These are phyloP conservation scores for Teratosphaeria epicoccoides DNA, from an alignment of 2,329 filamentous ascomycete species.

Conservation along the genomic window DNA sequence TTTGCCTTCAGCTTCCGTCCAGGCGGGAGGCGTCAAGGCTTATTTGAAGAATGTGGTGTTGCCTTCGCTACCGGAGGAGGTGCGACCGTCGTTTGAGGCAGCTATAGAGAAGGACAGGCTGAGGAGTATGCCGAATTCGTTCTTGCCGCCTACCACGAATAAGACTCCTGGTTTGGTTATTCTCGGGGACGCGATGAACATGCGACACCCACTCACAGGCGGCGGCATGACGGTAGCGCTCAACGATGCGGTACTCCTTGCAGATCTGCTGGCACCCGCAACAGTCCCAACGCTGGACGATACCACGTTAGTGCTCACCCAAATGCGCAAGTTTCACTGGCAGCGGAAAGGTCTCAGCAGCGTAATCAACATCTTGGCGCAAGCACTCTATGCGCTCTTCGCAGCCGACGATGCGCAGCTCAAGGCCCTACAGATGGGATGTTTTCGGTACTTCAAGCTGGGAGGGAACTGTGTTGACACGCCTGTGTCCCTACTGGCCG, in stretches of 20 bases:
- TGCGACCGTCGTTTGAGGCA: conserved; percentile 62
- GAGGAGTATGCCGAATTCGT: conserved; percentile 92
- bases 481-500: conserved; percentile 71
- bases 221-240: conserved; percentile 98
- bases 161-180: conserved; percentile 63
- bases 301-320: conserved; percentile 51
- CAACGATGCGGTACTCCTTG: conserved; percentile 75
- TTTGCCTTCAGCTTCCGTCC: conserved; percentile 59
- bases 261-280: conserved; percentile 60
- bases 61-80: conserved; percentile 59
- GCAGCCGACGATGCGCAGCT: conserved; percentile 72
- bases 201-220: conserved; percentile 96
- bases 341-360: conserved; percentile 67
- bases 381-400: conserved; percentile 85
- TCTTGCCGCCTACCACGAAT: conserved; percentile 70
- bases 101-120: conserved; percentile 70
- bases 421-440: conserved; percentile 72
- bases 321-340: conserved; percentile 76
- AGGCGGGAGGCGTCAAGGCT: conserved; percentile 70
- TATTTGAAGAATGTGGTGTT: conserved; percentile 74
- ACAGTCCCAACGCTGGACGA: conserved; percentile 60
- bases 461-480: conserved; percentile 63
- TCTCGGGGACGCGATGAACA: conserved; percentile 92
- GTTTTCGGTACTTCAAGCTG: conserved; percentile 81
- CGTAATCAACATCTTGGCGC: conserved; percentile 96